Evolutionary conservation across 495 filamentous ascomycete genomes (phyloP).

Genomic region (Aeminium ludgeri): DNA sequence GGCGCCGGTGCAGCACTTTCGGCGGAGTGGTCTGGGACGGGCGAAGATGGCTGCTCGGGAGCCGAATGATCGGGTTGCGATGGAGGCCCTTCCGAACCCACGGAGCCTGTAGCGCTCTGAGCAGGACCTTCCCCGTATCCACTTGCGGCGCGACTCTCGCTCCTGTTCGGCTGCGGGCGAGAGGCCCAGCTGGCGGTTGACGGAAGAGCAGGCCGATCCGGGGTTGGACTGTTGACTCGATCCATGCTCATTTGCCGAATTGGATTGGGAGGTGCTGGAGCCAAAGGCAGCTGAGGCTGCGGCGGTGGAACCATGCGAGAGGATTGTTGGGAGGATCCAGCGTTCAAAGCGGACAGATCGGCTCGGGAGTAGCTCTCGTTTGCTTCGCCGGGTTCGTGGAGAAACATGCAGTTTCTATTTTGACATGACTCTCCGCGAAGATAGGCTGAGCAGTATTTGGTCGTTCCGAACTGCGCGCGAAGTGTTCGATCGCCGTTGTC

Average conservation of each 20-base stretch:
- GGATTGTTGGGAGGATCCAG: slow-evolving; percentile 50
- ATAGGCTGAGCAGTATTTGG: slow-evolving; percentile 97
- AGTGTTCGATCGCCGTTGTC: slow-evolving; percentile 75
- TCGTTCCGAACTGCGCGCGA: slow-evolving; percentile 89
- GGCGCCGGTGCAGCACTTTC: background rate
- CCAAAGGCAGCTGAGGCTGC: slow-evolving; percentile 31
- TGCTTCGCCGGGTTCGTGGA: slow-evolving; percentile 93
- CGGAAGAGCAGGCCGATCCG: slow-evolving; percentile 72
- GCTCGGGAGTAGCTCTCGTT: slow-evolving; percentile 92
- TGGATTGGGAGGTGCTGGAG: slow-evolving; percentile 52
- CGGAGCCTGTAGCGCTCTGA: slow-evolving; percentile 35
- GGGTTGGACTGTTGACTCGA: slow-evolving; percentile 39
- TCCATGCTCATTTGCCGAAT: slow-evolving; percentile 59
- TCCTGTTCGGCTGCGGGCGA: slow-evolving; percentile 47
- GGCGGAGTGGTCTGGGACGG: background rate
- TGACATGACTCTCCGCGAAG: slow-evolving; percentile 81
- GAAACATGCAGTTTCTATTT: slow-evolving; percentile 91
- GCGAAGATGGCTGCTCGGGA: background rate
- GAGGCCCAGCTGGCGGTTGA: slow-evolving; percentile 87
- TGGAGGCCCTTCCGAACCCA: background rate
- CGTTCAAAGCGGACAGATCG: slow-evolving; percentile 92
- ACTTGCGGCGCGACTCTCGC: slow-evolving; percentile 62
- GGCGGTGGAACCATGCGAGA: slow-evolving; percentile 27
- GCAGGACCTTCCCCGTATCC: slow-evolving; percentile 68
- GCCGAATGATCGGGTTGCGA: background rate